Conservation (phyloP, 352 stramenopile species). For the Hyaloperonospora brassicae region DNA sequence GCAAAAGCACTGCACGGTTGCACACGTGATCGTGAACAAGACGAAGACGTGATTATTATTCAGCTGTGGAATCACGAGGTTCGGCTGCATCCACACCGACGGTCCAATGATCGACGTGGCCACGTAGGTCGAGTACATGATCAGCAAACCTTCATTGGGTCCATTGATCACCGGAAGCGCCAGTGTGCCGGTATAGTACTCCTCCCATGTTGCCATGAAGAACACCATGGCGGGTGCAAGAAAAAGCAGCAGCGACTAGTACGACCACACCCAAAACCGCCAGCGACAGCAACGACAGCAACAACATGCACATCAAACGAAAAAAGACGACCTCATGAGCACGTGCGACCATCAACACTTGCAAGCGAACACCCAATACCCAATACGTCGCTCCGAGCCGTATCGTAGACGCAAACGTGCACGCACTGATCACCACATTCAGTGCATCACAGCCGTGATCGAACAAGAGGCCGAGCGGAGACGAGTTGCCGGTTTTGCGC, state of each 20-base stretch:
- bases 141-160: conserved; percentile 91
- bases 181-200: conserved; percentile 95
- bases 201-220: conserved; percentile 97
- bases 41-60: conserved; percentile 79
- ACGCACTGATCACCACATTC: conserved; percentile 77
- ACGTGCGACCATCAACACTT: background rate
- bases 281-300: background rate
- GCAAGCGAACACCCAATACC: conserved; percentile 47
- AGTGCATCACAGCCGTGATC: conserved; percentile 82
- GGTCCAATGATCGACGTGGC: conserved; percentile 55
- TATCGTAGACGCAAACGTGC: conserved; percentile 79
- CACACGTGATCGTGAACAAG: conserved; percentile 54
- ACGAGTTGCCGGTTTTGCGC: conserved; percentile 82
- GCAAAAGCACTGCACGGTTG: conserved; percentile 61
- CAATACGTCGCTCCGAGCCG: conserved; percentile 77
- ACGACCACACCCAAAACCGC: conserved; percentile 1
- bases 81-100: conserved; percentile 57
- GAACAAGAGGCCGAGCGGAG: conserved; percentile 74
- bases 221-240: conserved; percentile 85
- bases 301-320: too few species aligned
- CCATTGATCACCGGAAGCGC: conserved; percentile 94
- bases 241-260: conserved; percentile 66
- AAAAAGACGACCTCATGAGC: background rate
- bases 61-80: conserved; percentile 48
- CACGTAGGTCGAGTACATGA: conserved; percentile 82